Evolutionary conservation across 2,329 filamentous ascomycete species (phyloP).

Genomic region (Aspergillus sp.): DNA sequence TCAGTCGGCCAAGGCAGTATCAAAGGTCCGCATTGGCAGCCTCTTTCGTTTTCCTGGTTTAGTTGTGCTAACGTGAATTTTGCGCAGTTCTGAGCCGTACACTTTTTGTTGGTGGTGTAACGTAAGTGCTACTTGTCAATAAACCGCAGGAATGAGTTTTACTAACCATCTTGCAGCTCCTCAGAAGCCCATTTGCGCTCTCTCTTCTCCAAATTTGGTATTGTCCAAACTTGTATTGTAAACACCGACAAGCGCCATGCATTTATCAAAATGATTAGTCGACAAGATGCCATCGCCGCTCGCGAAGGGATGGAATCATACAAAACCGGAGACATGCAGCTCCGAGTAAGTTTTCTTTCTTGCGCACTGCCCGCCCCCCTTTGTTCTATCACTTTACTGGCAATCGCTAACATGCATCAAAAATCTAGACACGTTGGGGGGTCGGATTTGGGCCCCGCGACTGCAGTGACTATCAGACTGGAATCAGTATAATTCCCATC

Average conservation of each 20-base stretch:
- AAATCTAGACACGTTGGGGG: conserved; percentile 83
- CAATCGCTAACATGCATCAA: conserved; percentile 25
- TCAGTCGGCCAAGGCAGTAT: conserved; percentile 74
- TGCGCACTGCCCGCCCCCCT: not conserved
- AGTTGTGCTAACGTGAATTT: conserved; percentile 15
- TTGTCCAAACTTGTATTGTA: conserved; percentile 95
- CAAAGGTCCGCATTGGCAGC: conserved; percentile 54
- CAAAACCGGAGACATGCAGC: conserved; percentile 69
- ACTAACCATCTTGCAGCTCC: conserved; percentile 51
- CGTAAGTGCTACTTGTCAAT: conserved; percentile 55
- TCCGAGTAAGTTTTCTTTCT: conserved; percentile 58
- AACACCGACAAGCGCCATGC: conserved; percentile 98
- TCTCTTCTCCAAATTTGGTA: conserved; percentile 78
- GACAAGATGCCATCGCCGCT: conserved; percentile 77
- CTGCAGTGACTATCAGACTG: conserved; percentile 92
- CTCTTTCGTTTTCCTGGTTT: not conserved
- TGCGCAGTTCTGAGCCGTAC: conserved; percentile 79
- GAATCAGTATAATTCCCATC: conserved; percentile 91
- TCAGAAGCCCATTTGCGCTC: conserved; percentile 78
- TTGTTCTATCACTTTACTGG: not conserved
- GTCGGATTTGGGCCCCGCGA: conserved; percentile 96
- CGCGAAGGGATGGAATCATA: conserved; percentile 85
- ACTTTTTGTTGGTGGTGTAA: conserved; percentile 94
- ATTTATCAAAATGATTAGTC: conserved; percentile 97
- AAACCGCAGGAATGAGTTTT: not conserved